Evolutionary conservation across 2,329 filamentous ascomycete genomes (phyloP), one percentile per base, ranked within the genome.

Genomic region (Cryphonectria parasitica): DNA sequence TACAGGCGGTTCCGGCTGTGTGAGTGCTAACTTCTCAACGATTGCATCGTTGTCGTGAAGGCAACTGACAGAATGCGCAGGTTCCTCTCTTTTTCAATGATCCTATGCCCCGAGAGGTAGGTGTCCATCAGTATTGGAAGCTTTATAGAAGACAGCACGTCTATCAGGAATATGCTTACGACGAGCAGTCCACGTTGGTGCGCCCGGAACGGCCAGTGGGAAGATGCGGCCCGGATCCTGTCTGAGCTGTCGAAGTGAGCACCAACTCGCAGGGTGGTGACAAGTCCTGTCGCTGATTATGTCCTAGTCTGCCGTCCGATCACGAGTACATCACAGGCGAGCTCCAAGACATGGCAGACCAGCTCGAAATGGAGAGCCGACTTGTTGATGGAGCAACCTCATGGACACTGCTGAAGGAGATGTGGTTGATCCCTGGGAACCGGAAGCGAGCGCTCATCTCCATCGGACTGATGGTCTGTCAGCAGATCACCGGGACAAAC

Each of bases 191-290:
- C 90, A 19, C 86, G 91, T 74, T 92, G 88, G 87, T 85, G 91
- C 34, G 91, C 90, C 34, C 88, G 89, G 74, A 85, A 88, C 75
- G 90, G 92, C 75, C 85, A 89, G 73, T 92, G 89, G 89, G 90
- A 92, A 71, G 82, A 87, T 56, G 88, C 90, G 1, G 86, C 84
- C 3, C 72, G 71, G 0, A 85, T 89, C 25, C 83, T 93, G 8
- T 83, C 86, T 28, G 82, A 79, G 52, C 83, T 93, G 56, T 76
- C 81, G 70, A 75, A 77, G 80, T 82, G 73, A 74, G 76, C 69
- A 22, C 36, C 28, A 54, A n/a, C 54, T 25, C 6, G 34, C 31
- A 13, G 11, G 19, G 11, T 58, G 31, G 11, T 7, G 8, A 10
- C 22, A 3, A 41, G 22, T 13, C 31, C 31, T 13, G 22, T 60